Evolutionary conservation across 129 eudicot species (phyloP), one percentile per base, ranked within the genome.

Genomic region (Lonicera japonica): DNA sequence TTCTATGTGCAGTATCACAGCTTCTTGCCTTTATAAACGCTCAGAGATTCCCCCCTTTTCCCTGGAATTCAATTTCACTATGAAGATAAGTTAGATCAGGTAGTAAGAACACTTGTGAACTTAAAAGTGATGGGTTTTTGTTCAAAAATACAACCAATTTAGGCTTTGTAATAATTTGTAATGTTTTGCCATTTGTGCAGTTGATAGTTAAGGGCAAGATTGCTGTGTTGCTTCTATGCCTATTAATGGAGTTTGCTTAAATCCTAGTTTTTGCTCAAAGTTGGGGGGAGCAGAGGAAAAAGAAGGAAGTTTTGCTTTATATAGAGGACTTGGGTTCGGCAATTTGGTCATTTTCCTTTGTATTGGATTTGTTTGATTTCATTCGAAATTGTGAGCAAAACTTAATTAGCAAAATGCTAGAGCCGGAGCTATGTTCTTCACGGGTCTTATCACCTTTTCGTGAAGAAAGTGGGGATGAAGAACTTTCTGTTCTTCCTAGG

Each of bases 381-480:
- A 3, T 14, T 43, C 8, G 50, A 43, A 43, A 43, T 43, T 43
- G 50, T 43, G 50, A 14, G 50, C 5, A 43, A 29, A 43, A 14
- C 21, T 8, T 41, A 29, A 54, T 56, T 39, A 25, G 23, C 7
- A 59, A 71, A 48, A 91, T 91, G 97, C 61, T 87, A 75, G 97
- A 80, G 79, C 67, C 94, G 1, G 85, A 87, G 69, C 48, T 82
- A 20, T 87, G 80, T 81, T 80, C 94, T 36, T 76, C 95, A 17
- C 70, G 97, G 76, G 83, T 87, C 4, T 77, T 84, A 52, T 91
- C 95, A 25, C 94, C 94, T 71, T 84, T 82, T 47, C 86, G 96
- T 1, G 97, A 91, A 60, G 97, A 91, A 67, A 91, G 95, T 70
- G 95, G 97, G 56, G 97, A 91, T 66, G 97, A 91, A 70, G 97